These are phyloP conservation scores for Ceratocystiopsis sp. DNA, from an alignment of 2,329 filamentous ascomycete species.

Conservation along the genomic window DNA sequence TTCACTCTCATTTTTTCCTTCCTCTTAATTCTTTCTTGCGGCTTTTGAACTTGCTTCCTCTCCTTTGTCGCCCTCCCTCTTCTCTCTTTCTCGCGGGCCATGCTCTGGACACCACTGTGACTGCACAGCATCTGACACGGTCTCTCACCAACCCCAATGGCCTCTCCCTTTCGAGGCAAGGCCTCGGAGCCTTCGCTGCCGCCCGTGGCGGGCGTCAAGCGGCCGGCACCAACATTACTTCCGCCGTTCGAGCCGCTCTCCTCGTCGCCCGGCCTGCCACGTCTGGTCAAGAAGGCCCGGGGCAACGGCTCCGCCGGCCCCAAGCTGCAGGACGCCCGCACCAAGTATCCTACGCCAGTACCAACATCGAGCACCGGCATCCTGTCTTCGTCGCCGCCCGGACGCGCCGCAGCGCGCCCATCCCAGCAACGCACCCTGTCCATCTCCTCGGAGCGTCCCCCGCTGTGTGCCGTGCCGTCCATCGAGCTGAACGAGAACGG, in stretches of 20 bases:
- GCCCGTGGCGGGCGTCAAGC: conserved; percentile 33
- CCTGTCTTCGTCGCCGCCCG: conserved; percentile 67
- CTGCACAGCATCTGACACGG: too few relatives aligned
- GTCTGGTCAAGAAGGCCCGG: conserved; percentile 38
- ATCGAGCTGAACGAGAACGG: conserved; percentile 69
- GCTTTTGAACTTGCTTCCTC: background rate
- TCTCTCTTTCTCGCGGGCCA: background rate
- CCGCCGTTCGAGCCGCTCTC: conserved; percentile 66
- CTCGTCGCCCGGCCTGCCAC: conserved; percentile 58
- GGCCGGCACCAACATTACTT: conserved; percentile 49
- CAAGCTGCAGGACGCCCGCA: conserved; percentile 24
- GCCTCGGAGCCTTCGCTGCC: conserved; percentile 20
- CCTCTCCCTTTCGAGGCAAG: conserved; percentile 21
- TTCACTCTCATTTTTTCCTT: background rate
- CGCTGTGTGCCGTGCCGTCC: conserved; percentile 67
- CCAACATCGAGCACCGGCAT: conserved; percentile 90
- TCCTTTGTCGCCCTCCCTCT: background rate
- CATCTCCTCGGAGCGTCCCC: conserved; percentile 57
- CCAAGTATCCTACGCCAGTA: conserved; percentile 81
- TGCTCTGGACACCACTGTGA: conserved; percentile 1
- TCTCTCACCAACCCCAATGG: conserved; percentile 15
- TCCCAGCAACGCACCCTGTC: conserved; percentile 43
- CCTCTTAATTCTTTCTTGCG: background rate
- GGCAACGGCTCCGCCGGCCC: background rate
- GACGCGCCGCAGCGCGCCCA: conserved; percentile 21